Percentiles rank a stretch among this genome's conserved stretches.
Evolutionary conservation across 1,139 yeast genomes (phyloP).

Genomic region (Lodderomyces beijingensis): DNA sequence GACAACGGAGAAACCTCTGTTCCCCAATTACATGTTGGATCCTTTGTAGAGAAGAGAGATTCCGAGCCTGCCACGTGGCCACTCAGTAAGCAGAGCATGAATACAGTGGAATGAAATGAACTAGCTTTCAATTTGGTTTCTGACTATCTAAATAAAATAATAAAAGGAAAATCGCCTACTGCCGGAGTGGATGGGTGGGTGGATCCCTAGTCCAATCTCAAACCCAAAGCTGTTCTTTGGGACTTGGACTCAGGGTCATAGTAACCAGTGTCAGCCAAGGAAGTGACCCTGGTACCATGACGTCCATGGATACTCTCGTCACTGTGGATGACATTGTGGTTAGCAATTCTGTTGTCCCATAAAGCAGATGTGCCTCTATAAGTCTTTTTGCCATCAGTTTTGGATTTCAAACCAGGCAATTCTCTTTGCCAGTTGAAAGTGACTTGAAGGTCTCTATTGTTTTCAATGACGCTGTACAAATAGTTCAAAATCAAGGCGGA

Average conservation of each 20-base stretch:
- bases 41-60: too few relatives aligned
- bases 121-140: too few relatives aligned
- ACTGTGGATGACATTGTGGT: slow-evolving; percentile 50
- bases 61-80: too few relatives aligned
- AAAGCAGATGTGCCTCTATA: slow-evolving; percentile 54
- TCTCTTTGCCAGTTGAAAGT: slow-evolving; percentile 45
- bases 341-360: slow-evolving; percentile 55
- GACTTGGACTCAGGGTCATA: slow-evolving; percentile 50
- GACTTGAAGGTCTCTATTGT: slow-evolving; percentile 43
- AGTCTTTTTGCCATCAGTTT: slow-evolving; percentile 19
- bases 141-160: too few relatives aligned
- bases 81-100: too few relatives aligned
- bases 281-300: slow-evolving; percentile 57
- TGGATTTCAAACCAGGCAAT: slow-evolving; percentile 4
- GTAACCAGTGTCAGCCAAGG: slow-evolving; percentile 52
- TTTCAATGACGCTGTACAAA: slow-evolving; percentile 30
- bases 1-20: too few relatives aligned
- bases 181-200: too few relatives aligned
- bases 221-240: slow-evolving; percentile 52
- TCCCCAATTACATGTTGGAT: too few relatives aligned
- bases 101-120: too few relatives aligned
- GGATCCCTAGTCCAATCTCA: slow-evolving; percentile 27
- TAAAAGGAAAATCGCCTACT: too few relatives aligned
- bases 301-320: slow-evolving; percentile 48
- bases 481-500: slow-evolving; percentile 29